A percentile compares a stretch with the other conserved stretches of the same genome.
phyloP scores from a whole-genome alignment of 2,329 filamentous ascomycete genomes.

The Botrytis aclada region DNA sequence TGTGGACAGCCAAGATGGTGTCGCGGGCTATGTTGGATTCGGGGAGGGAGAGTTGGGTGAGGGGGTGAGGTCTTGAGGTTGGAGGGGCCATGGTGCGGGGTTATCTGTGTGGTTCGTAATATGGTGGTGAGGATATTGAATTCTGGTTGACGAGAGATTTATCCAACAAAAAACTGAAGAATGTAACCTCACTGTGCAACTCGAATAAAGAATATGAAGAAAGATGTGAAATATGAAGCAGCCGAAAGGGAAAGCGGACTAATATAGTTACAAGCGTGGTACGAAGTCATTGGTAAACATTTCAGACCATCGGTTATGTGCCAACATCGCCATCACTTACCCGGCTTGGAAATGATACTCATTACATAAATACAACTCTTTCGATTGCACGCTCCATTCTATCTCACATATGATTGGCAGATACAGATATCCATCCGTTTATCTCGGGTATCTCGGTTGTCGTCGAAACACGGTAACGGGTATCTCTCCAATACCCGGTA shows the following conservation, averaged over 20 bases:
- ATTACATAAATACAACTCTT: neutral
- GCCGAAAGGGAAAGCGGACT: neutral
- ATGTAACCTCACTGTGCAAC: neutral
- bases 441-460: neutral
- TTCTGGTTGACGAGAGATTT: neutral
- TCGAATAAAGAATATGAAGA: neutral
- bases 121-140: neutral
- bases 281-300: neutral
- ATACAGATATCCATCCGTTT: neutral
- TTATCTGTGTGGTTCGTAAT: neutral
- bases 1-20: constrained; percentile 40
- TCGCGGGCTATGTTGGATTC: constrained; percentile 53
- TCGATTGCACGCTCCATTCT: neutral
- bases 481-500: neutral
- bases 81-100: neutral
- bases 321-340: neutral
- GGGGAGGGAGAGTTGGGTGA: constrained; percentile 45
- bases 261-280: neutral
- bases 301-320: neutral
- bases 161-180: too few relatives aligned
- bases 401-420: neutral
- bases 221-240: neutral
- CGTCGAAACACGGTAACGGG: neutral
- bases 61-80: constrained; percentile 41
- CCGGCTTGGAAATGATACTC: neutral